A percentile compares a stretch with the other conserved stretches of the same genome.
Conservation (phyloP, 2,329 filamentous ascomycete genomes). For the Aspergillus alliaceus region DNA sequence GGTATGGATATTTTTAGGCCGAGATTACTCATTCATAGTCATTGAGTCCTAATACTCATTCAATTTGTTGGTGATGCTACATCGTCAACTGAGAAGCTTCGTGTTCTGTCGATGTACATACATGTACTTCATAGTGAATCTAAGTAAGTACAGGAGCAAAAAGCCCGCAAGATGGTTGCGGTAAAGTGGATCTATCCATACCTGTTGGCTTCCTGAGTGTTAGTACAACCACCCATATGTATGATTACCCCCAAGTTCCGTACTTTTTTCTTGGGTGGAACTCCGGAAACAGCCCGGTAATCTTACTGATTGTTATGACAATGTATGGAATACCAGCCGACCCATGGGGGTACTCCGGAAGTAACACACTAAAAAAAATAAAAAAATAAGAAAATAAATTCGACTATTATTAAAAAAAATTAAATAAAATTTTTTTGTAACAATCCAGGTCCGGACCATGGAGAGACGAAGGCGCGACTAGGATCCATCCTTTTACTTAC, state of each 20-base stretch:
- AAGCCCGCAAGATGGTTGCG: constrained; percentile 1
- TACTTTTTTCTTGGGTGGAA: constrained; percentile 25
- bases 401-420: constrained; percentile 5
- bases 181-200: constrained; percentile 5
- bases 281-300: constrained; percentile 34
- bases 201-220: background rate
- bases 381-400: constrained; percentile 10
- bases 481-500: constrained; percentile 22
- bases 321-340: constrained; percentile 21
- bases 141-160: background rate
- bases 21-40: background rate
- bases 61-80: background rate
- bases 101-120: background rate
- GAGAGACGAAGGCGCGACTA: constrained; percentile 18
- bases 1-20: constrained; percentile 9
- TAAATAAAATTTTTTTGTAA: background rate
- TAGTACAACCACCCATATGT: constrained; percentile 1
- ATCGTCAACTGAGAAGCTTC: background rate
- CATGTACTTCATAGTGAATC: background rate
- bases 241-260: constrained; percentile 11
- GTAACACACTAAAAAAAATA: constrained; percentile 16
- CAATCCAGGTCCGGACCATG: constrained; percentile 15
- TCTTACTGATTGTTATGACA: constrained; percentile 22
- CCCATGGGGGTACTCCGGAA: constrained; percentile 29
- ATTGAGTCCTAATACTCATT: background rate